Conservation (phyloP, 1,139 yeast species). For the Suhomyces chickasaworum region DNA sequence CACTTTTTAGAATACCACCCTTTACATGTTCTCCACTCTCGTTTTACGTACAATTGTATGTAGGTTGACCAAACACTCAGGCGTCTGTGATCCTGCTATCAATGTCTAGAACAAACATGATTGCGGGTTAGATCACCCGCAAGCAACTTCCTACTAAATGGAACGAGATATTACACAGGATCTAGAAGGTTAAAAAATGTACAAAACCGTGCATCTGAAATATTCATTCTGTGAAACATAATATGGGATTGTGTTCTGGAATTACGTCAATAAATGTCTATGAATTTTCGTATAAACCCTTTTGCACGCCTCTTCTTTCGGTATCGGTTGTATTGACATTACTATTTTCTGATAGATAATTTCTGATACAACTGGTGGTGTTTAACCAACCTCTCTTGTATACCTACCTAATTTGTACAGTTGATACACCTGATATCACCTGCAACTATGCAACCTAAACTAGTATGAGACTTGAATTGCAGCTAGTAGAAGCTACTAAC, state of each 20-base stretch:
- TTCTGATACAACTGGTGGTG: too few relatives aligned
- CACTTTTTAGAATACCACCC: too few relatives aligned
- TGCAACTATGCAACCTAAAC: background rate
- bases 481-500: background rate
- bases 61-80: background rate
- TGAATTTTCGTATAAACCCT: background rate
- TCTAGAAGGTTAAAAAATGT: background rate
- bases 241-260: background rate
- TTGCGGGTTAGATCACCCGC: background rate
- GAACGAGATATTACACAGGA: background rate
- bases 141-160: constrained; percentile 1
- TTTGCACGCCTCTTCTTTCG: background rate
- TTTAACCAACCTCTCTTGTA: background rate
- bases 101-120: background rate
- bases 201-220: background rate
- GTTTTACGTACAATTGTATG: background rate
- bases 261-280: background rate
- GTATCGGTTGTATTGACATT: background rate
- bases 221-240: background rate
- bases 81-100: background rate
- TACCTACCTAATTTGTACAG: background rate
- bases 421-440: background rate
- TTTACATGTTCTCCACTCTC: background rate
- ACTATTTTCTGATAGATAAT: too few relatives aligned
- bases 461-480: background rate